These are phyloP conservation scores for Dendrobium nobile DNA, from an alignment of 106 monocot genomes.

Conservation along the genomic window DNA sequence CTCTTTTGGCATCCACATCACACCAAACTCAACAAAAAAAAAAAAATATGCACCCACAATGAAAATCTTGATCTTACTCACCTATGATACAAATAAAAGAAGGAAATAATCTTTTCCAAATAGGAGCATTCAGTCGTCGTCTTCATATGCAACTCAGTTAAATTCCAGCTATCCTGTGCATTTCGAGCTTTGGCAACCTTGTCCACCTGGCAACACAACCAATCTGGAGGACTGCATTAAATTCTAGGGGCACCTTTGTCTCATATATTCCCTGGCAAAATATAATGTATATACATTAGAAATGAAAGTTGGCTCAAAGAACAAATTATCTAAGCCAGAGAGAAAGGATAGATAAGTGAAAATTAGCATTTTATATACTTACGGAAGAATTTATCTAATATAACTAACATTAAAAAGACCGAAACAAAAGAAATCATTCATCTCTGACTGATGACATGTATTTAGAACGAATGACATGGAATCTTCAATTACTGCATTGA, in stretches of 20 bases:
- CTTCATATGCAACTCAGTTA: constrained; percentile 79
- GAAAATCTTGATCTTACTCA: constrained; percentile 14
- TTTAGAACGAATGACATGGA: background rate
- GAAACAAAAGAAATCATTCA: background rate
- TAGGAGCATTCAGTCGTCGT: constrained; percentile 92
- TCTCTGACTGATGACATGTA: background rate
- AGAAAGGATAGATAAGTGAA: background rate
- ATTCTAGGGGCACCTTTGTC: constrained; percentile 67
- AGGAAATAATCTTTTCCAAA: constrained; percentile 58
- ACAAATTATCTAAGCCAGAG: background rate
- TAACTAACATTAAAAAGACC: background rate
- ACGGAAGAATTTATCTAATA: background rate
- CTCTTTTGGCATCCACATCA: background rate
- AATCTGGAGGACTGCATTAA: constrained; percentile 71
- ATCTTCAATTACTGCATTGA: background rate
- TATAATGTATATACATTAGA: background rate
- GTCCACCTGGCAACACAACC: constrained; percentile 95
- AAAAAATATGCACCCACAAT: background rate
- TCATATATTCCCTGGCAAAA: constrained; percentile 87
- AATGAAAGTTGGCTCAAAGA: background rate
- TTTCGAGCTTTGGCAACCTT: constrained; percentile 50
- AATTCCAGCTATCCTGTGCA: constrained; percentile 57
- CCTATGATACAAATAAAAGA: constrained; percentile 94
- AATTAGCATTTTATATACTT: background rate
- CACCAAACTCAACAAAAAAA: background rate